Evolutionary conservation across 495 filamentous ascomycete species (phyloP).

Genomic region (Daldinia childiae): DNA sequence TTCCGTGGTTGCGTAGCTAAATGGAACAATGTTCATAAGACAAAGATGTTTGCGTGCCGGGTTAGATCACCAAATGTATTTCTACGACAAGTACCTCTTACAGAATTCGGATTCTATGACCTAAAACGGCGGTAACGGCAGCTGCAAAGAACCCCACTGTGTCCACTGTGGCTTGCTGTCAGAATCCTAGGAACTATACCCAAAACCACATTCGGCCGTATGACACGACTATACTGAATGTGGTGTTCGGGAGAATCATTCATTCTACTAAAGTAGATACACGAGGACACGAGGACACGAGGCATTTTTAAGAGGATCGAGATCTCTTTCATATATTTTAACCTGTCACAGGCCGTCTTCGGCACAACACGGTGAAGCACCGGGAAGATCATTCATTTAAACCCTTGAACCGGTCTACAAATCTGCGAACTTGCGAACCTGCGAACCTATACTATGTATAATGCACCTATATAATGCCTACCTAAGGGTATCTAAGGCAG

Average conservation of each 20-base stretch:
- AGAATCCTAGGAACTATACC: slow-evolving; percentile 24
- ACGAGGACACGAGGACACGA: slow-evolving; percentile 24
- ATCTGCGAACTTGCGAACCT: not conserved
- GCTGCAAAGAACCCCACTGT: slow-evolving; percentile 32
- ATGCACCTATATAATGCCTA: not conserved
- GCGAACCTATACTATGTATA: not conserved
- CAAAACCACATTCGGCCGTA: slow-evolving; percentile 16
- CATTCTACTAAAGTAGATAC: slow-evolving; percentile 5
- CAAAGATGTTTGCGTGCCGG: slow-evolving; percentile 6
- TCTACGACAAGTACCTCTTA: slow-evolving; percentile 21
- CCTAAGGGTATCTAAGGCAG: not conserved
- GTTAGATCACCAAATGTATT: slow-evolving; percentile 19
- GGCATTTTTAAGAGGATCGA: slow-evolving; percentile 34
- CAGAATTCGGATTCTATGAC: slow-evolving; percentile 10
- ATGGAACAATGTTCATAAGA: slow-evolving; percentile 26
- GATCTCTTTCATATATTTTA: slow-evolving; percentile 30
- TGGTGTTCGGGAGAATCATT: slow-evolving; percentile 15
- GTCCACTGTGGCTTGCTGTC: slow-evolving; percentile 26
- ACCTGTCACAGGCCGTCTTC: slow-evolving; percentile 24
- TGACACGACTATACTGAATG: slow-evolving; percentile 5
- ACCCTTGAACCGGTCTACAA: slow-evolving; percentile 26
- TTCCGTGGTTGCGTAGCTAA: slow-evolving; percentile 5
- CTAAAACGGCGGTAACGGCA: not conserved
- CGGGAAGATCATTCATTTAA: slow-evolving; percentile 30
- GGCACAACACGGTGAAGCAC: slow-evolving; percentile 19